Conservation (phyloP, 2,329 filamentous ascomycete genomes). For the Incumbomyces delicatus region DNA sequence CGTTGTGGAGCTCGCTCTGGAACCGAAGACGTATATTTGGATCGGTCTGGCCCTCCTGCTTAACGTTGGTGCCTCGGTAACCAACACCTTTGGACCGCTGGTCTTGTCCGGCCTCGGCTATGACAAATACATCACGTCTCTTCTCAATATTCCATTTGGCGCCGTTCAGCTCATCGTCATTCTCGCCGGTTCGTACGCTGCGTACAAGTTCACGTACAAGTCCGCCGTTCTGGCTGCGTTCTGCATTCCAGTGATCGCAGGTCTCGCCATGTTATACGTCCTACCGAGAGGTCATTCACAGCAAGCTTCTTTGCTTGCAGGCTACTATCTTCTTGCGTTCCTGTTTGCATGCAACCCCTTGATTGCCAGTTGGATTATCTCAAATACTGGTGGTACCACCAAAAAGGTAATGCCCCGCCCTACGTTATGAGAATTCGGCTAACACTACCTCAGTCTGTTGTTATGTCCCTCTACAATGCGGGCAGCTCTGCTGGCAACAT, state of each 20-base stretch:
- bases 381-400: slow-evolving; percentile 58
- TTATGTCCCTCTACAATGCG: slow-evolving; percentile 56
- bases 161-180: slow-evolving; percentile 52
- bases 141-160: slow-evolving; percentile 60
- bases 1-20: slow-evolving; percentile 32
- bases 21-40: slow-evolving; percentile 48
- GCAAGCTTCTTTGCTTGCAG: slow-evolving; percentile 44
- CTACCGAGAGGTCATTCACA: slow-evolving; percentile 35
- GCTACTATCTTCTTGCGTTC: slow-evolving; percentile 58
- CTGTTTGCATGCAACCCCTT: slow-evolving; percentile 57
- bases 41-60: slow-evolving; percentile 51
- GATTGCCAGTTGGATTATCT: slow-evolving; percentile 59
- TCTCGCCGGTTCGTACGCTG: slow-evolving; percentile 48
- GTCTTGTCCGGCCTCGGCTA: slow-evolving; percentile 54
- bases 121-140: slow-evolving; percentile 46
- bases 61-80: slow-evolving; percentile 55
- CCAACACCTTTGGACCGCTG: slow-evolving; percentile 55
- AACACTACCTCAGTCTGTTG: slow-evolving; percentile 33
- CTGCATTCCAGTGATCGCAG: slow-evolving; percentile 51
- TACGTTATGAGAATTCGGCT: neutral
- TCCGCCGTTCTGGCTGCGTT: slow-evolving; percentile 44
- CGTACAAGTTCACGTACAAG: slow-evolving; percentile 49
- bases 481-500: slow-evolving; percentile 56
- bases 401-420: slow-evolving; percentile 39
- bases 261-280: slow-evolving; percentile 42